Evolutionary conservation across 345 rosid species (phyloP).

Genomic region (Excoecaria agallocha): DNA sequence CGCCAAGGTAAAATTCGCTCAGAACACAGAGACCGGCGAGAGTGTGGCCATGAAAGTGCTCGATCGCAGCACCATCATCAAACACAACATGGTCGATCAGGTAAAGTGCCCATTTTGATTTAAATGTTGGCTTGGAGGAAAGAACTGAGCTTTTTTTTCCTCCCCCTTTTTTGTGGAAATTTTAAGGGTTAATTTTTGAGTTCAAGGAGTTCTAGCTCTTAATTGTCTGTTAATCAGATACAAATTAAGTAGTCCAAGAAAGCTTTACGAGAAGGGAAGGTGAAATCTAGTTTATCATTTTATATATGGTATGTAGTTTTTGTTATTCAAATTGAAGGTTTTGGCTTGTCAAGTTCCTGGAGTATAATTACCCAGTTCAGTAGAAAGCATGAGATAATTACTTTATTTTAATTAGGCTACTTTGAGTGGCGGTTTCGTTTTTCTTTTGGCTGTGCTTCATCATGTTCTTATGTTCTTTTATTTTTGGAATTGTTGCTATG

Average conservation of each 20-base stretch:
- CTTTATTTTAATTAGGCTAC: background rate
- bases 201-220: too few species aligned
- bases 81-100: conserved; percentile 97
- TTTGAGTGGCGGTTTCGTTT: background rate
- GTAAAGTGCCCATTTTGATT: conserved; percentile 21
- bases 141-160: background rate
- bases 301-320: background rate
- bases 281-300: too few species aligned
- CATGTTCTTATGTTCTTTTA: background rate
- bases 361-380: background rate
- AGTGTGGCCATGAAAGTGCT: conserved; percentile 98
- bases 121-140: too few species aligned
- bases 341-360: background rate
- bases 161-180: background rate
- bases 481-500: background rate
- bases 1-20: conserved; percentile 96
- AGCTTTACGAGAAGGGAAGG: too few species aligned
- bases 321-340: background rate
- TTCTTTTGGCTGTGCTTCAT: background rate
- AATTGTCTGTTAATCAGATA: too few species aligned
- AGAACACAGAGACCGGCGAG: conserved; percentile 96
- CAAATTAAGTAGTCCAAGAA: too few species aligned
- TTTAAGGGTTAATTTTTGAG: background rate
- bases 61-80: conserved; percentile 82
- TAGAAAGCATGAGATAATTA: background rate